These are phyloP conservation scores for Saprolegnia diclina DNA, from an alignment of 352 stramenopile genomes.

Conservation along the genomic window DNA sequence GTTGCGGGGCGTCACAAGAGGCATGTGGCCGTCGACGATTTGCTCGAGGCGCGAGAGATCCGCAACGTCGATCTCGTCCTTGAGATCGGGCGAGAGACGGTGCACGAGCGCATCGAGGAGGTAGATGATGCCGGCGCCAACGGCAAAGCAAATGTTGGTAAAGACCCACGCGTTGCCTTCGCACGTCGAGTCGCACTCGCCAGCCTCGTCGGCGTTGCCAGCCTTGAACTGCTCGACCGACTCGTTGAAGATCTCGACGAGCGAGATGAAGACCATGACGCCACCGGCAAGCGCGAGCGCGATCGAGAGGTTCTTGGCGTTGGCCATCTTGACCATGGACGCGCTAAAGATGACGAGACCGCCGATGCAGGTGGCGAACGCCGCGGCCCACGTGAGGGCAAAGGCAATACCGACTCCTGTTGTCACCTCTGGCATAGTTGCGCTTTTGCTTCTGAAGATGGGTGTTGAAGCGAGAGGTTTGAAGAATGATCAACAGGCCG, in stretches of 20 bases:
- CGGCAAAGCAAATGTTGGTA: slow-evolving; percentile 3
- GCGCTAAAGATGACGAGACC: slow-evolving; percentile 67
- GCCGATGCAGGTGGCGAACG: slow-evolving; percentile 52
- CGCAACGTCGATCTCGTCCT: slow-evolving; percentile 35
- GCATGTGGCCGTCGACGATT: slow-evolving; percentile 26
- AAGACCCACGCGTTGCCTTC: slow-evolving; percentile 1
- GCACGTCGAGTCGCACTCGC: background rate
- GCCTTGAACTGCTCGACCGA: slow-evolving; percentile 40
- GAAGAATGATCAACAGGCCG: too few species aligned
- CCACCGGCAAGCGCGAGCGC: slow-evolving; percentile 56
- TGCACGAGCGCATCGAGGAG: slow-evolving; percentile 40
- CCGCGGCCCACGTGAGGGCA: slow-evolving; percentile 49
- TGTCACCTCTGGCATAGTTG: background rate
- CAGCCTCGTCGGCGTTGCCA: slow-evolving; percentile 33
- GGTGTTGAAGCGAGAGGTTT: too few species aligned
- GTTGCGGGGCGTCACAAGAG: slow-evolving; percentile 5
- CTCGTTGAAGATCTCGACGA: slow-evolving; percentile 58
- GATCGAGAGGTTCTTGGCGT: slow-evolving; percentile 45
- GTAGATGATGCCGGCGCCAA: slow-evolving; percentile 36
- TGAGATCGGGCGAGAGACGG: slow-evolving; percentile 34
- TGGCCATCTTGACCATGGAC: slow-evolving; percentile 47
- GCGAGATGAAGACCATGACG: slow-evolving; percentile 72
- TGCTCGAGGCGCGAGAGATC: slow-evolving; percentile 31
- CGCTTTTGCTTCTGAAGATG: too few species aligned
- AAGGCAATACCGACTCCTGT: slow-evolving; percentile 30